Conservation (phyloP, 306 rosid species). For the Acacia acuminata region DNA sequence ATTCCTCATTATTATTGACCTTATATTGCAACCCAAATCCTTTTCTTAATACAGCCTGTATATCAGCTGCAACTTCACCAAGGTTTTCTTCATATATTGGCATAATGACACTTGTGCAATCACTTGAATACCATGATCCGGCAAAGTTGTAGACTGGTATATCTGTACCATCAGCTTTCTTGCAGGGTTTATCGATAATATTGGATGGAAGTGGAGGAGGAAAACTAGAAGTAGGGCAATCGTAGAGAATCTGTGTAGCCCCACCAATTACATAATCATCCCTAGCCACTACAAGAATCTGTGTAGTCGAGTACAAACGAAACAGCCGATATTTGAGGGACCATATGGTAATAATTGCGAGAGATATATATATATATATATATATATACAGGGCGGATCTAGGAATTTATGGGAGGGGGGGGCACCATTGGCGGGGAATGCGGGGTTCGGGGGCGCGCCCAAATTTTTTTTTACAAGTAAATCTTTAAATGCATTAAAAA, state of each 20-base stretch:
- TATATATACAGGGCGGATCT: too few relatives aligned
- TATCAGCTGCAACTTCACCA: neutral
- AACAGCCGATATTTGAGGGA: conserved; percentile 27
- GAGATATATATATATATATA: fast-evolving
- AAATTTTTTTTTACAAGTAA: too few relatives aligned
- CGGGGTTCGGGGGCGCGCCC: too few relatives aligned
- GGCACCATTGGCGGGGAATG: too few relatives aligned
- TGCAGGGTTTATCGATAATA: neutral
- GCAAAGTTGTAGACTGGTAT: neutral
- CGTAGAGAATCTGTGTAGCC: too few relatives aligned
- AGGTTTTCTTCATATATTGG: neutral
- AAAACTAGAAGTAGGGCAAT: neutral
- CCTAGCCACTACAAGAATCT: conserved; percentile 26
- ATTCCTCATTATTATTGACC: neutral
- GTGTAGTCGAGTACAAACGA: neutral
- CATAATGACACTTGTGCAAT: neutral
- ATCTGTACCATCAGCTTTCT: neutral
- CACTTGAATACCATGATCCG: neutral
- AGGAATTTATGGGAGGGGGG: too few relatives aligned
- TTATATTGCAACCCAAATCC: conserved; percentile 35
- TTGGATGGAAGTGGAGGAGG: neutral
- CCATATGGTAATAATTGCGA: conserved; percentile 6
- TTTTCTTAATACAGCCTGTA: fast-evolving
- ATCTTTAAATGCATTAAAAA: too few relatives aligned
- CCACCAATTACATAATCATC: conserved; percentile 26